phyloP scores from a whole-genome alignment of 192 early-diverging fungal genomes.

The Podila epigama region DNA sequence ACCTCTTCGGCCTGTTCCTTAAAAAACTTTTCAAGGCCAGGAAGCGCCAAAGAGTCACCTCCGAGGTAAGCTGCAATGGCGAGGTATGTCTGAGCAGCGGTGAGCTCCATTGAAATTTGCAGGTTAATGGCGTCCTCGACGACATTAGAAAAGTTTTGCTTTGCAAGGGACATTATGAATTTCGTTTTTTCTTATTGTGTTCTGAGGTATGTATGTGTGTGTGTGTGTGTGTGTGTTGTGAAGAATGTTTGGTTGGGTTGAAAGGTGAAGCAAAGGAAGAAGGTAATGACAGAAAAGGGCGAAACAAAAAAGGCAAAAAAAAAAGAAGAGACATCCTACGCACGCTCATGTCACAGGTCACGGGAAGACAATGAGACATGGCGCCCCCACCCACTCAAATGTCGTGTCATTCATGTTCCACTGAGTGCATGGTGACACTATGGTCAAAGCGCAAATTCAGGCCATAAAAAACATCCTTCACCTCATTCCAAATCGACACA shows the following conservation, averaged over 20 bases:
- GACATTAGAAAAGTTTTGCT: conserved; percentile 57
- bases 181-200: background rate
- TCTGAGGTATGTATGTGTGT: no score
- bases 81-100: conserved; percentile 59
- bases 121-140: conserved; percentile 60
- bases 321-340: background rate
- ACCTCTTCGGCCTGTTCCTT: conserved; percentile 55
- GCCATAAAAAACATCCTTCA: no score
- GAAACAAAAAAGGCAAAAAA: background rate
- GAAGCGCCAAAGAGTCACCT: conserved; percentile 50
- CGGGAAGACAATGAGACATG: no score
- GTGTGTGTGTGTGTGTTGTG: background rate
- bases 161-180: conserved; percentile 46
- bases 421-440: no score
- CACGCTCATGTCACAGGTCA: no score
- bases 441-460: no score
- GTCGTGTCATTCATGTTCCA: no score
- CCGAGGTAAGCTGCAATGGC: conserved; percentile 57
- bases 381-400: no score
- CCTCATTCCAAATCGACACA: no score
- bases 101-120: conserved; percentile 58
- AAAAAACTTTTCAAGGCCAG: conserved; percentile 61
- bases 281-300: background rate
- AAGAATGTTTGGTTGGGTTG: background rate
- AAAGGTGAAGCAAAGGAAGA: background rate